phyloP scores from a whole-genome alignment of 23 red algal species.

The Gracilaria gracilis region DNA sequence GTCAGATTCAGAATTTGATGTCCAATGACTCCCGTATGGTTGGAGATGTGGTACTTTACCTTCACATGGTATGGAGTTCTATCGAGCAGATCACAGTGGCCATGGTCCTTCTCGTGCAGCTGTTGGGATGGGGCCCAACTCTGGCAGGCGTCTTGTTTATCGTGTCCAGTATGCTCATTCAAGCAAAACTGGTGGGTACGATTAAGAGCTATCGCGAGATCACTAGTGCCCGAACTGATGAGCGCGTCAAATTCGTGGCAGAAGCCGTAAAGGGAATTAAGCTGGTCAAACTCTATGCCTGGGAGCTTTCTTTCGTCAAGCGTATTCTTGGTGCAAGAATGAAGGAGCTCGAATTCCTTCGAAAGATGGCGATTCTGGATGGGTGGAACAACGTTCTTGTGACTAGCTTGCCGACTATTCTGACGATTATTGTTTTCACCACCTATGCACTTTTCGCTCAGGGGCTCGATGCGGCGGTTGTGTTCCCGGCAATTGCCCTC shows the following conservation, averaged over 20 bases:
- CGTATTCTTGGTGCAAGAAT: slow-evolving; percentile 60
- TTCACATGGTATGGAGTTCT: slow-evolving; percentile 81
- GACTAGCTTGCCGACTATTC: slow-evolving; percentile 58
- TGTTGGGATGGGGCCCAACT: slow-evolving; percentile 77
- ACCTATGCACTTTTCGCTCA: slow-evolving; percentile 48
- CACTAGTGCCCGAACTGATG: slow-evolving; percentile 77
- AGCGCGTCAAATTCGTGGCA: slow-evolving; percentile 76
- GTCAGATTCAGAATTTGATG: slow-evolving; percentile 85
- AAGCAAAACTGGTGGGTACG: slow-evolving; percentile 59
- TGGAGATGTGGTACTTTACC: slow-evolving; percentile 59
- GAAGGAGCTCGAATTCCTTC: slow-evolving; percentile 59
- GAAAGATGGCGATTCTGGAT: slow-evolving; percentile 51
- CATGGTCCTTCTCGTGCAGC: slow-evolving; percentile 68
- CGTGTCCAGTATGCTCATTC: slow-evolving; percentile 58
- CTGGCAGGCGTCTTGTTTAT: slow-evolving; percentile 74
- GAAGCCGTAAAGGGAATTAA: slow-evolving; percentile 91
- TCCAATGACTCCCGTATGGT: slow-evolving; percentile 79
- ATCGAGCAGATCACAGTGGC: slow-evolving; percentile 79
- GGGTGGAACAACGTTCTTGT: slow-evolving; percentile 57
- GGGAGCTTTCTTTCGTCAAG: slow-evolving; percentile 84
- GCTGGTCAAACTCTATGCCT: slow-evolving; percentile 92
- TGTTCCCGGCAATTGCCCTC: slow-evolving; percentile 84
- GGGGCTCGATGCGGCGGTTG: slow-evolving; percentile 61
- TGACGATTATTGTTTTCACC: slow-evolving; percentile 67
- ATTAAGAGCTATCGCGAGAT: slow-evolving; percentile 66